Evolutionary conservation across 805 yeast genomes (phyloP).

Genomic region (Metschnikowia sp.): DNA sequence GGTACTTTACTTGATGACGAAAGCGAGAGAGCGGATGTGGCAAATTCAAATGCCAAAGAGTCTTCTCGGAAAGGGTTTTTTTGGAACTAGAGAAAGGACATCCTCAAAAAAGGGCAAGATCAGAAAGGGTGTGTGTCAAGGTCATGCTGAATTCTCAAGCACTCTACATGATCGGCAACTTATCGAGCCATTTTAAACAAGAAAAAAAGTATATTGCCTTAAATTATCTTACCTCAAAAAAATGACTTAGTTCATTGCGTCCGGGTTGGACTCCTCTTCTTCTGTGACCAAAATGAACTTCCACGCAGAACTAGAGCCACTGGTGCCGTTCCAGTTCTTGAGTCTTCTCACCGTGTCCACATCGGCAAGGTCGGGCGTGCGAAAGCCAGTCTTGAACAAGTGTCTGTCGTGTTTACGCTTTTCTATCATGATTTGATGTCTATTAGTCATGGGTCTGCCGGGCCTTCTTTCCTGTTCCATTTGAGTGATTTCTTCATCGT

Average conservation of each 20-base stretch:
- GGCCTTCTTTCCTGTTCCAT: conserved; percentile 66
- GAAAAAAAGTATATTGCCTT: too few relatives aligned
- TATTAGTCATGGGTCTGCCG: conserved; percentile 79
- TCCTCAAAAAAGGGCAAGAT: too few relatives aligned
- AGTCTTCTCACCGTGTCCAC: conserved; percentile 54
- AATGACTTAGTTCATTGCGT: conserved; percentile 8
- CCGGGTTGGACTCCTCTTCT: conserved; percentile 9
- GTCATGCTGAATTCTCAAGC: neutral
- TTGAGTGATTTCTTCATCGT: conserved; percentile 69
- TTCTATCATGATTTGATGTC: conserved; percentile 64
- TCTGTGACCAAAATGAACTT: conserved; percentile 42
- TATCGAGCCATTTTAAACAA: too few relatives aligned
- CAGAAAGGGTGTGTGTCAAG: neutral
- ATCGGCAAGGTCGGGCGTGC: conserved; percentile 70
- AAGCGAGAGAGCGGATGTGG: too few relatives aligned
- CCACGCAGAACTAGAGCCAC: conserved; percentile 70
- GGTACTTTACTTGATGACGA: too few relatives aligned
- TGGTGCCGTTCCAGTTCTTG: conserved; percentile 76
- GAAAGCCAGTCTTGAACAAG: conserved; percentile 64
- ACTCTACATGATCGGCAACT: too few relatives aligned
- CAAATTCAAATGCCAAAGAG: too few relatives aligned
- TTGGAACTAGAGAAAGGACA: too few relatives aligned
- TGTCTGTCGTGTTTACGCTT: conserved; percentile 58
- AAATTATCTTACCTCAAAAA: neutral
- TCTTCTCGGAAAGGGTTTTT: too few relatives aligned